Evolutionary conservation across 179 eudicot species (phyloP).

Genomic region (Beta macrorhiza): DNA sequence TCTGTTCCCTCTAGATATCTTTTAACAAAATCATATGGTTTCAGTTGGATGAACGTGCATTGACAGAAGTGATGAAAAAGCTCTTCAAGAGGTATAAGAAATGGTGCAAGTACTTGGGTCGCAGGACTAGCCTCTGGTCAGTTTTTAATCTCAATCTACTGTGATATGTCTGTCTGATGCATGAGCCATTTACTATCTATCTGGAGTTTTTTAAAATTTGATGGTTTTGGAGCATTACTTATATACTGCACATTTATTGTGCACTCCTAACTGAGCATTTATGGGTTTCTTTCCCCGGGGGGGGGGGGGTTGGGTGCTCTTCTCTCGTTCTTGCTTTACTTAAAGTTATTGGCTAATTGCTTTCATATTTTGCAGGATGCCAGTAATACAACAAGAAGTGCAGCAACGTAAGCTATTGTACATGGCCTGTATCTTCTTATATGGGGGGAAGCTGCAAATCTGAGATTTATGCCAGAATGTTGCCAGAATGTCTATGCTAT

Average conservation of each 20-base stretch:
- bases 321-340: background rate
- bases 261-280: too few relatives aligned
- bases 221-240: background rate
- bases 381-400: constrained; percentile 97
- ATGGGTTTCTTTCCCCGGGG: background rate
- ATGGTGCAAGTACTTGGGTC: constrained; percentile 99
- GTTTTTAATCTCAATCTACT: constrained; percentile 19
- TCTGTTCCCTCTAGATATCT: background rate
- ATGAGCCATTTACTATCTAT: background rate
- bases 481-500: constrained; percentile 99
- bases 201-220: background rate
- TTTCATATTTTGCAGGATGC: constrained; percentile 61
- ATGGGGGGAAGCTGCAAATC: constrained; percentile 99
- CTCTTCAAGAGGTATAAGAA: constrained; percentile 97
- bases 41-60: constrained; percentile 94
- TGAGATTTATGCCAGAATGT: constrained; percentile 99
- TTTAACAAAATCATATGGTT: constrained; percentile 18
- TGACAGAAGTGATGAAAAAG: constrained; percentile 93
- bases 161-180: background rate
- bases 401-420: constrained; percentile 93
- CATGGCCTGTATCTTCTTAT: constrained; percentile 96
- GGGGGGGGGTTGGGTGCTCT: background rate
- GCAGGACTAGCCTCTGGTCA: constrained; percentile 98
- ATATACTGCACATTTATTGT: background rate
- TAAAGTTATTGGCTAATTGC: background rate